phyloP scores from a whole-genome alignment of 2,329 filamentous ascomycete genomes.

The Fonsecaea monophora region DNA sequence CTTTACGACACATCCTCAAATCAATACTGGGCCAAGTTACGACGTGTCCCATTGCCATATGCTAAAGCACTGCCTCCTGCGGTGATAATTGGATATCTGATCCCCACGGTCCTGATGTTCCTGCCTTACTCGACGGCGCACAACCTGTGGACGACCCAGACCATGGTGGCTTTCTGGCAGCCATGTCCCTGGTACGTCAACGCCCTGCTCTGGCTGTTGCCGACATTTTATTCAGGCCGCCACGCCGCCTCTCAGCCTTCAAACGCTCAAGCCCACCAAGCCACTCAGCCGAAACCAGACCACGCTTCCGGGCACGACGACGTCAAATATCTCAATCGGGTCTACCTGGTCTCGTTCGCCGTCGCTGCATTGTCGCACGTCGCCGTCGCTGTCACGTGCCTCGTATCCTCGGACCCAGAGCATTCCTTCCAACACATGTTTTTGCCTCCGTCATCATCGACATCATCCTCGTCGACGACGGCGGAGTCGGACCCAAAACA shows the following conservation, averaged over 20 bases:
- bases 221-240: conserved; percentile 12
- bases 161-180: conserved; percentile 41
- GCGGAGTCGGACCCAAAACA: too few relatives aligned
- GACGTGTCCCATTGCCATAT: conserved; percentile 32
- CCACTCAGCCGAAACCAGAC: background rate
- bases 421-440: conserved; percentile 35
- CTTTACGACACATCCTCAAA: conserved; percentile 30
- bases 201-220: conserved; percentile 32
- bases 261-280: background rate
- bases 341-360: conserved; percentile 26
- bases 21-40: conserved; percentile 31
- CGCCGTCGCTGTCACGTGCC: conserved; percentile 10
- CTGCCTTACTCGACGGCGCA: conserved; percentile 33
- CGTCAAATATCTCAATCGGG: conserved; percentile 19
- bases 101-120: conserved; percentile 42
- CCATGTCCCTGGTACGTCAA: conserved; percentile 39
- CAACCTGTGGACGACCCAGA: conserved; percentile 31
- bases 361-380: conserved; percentile 25
- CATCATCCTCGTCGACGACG: conserved; percentile 7
- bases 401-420: conserved; percentile 21
- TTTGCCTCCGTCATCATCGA: conserved; percentile 24
- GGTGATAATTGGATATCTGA: conserved; percentile 39
- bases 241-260: too few relatives aligned
- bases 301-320: conserved; percentile 10
- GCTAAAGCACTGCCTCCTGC: conserved; percentile 40